A percentile compares a stretch with the other conserved stretches of the same genome.
These are phyloP conservation scores for Solanum clarkiae DNA, from an alignment of 257 asterid species.

Conservation along the genomic window DNA sequence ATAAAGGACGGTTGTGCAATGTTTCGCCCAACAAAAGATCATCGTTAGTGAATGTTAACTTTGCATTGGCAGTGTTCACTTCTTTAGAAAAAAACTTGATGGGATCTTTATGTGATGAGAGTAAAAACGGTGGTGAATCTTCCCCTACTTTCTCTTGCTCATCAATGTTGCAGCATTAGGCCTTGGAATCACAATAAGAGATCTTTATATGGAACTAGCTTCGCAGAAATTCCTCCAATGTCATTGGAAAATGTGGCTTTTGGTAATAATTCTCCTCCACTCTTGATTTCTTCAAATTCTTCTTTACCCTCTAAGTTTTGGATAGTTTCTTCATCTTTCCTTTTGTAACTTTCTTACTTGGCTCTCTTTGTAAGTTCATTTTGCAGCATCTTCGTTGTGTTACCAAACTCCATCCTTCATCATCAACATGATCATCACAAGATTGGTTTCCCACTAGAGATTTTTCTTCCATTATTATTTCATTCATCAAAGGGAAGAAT, in stretches of 20 bases:
- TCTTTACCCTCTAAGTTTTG: fast-evolving
- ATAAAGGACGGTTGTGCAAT: neutral
- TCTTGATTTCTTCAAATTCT: neutral
- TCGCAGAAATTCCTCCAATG: neutral
- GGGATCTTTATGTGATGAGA: neutral
- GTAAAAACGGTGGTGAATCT: neutral
- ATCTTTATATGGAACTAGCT: neutral
- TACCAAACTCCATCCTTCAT: neutral
- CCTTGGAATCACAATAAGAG: neutral
- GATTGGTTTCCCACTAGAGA: neutral
- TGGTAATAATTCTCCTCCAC: neutral
- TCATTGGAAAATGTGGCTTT: neutral
- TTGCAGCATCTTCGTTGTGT: neutral
- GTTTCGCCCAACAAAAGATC: neutral
- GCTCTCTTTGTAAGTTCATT: fast-evolving
- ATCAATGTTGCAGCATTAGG: neutral
- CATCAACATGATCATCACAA: neutral
- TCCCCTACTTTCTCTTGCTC: neutral
- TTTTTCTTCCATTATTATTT: neutral
- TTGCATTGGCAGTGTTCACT: neutral
- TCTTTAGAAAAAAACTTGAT: neutral
- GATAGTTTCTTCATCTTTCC: neutral
- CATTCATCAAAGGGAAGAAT: neutral
- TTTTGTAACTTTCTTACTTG: neutral
- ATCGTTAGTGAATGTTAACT: neutral